A percentile compares a stretch with the other conserved stretches of the same genome.
phyloP scores from a whole-genome alignment of 805 yeast genomes.

The Myxozyma kluyveri region DNA sequence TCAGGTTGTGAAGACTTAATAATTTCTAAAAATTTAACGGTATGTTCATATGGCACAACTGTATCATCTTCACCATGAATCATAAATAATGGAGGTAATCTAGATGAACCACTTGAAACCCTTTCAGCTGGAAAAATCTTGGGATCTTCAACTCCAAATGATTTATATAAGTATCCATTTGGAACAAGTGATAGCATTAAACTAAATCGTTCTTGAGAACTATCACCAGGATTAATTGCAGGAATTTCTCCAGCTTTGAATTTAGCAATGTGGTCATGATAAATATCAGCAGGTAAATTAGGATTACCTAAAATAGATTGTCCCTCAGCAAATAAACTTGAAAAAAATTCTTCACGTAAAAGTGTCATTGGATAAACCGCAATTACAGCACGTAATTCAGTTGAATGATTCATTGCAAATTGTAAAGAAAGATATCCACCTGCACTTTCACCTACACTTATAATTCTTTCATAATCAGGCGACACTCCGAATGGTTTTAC shows the following conservation, averaged over 20 bases:
- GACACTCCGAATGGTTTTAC: not conserved
- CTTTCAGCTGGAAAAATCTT: slow-evolving; percentile 1
- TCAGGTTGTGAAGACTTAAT: not conserved
- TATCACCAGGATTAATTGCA: not conserved
- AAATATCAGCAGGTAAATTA: not conserved
- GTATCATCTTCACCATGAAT: slow-evolving; percentile 5
- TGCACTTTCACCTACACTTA: slow-evolving; percentile 7
- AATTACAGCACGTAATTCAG: slow-evolving; percentile 2
- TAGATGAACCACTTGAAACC: not conserved
- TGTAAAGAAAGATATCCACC: slow-evolving; percentile 4
- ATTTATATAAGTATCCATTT: slow-evolving; percentile 1
- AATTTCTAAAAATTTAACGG: not conserved
- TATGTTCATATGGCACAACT: slow-evolving; percentile 3
- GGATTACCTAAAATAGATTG: slow-evolving; percentile 1
- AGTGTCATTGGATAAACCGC: slow-evolving; percentile 4
- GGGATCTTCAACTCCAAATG: not conserved
- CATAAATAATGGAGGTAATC: slow-evolving; percentile 2
- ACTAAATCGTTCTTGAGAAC: not conserved
- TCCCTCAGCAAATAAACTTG: not conserved
- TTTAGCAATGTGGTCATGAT: not conserved
- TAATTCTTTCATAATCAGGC: not conserved
- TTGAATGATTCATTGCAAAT: not conserved
- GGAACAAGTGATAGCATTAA: not conserved
- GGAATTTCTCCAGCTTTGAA: no score
- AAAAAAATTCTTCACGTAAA: not conserved